Percentiles rank a stretch among this genome's conserved stretches.
These are phyloP conservation scores for Musa balbisiana DNA, from an alignment of 202 grass and related monocot species.

Conservation along the genomic window DNA sequence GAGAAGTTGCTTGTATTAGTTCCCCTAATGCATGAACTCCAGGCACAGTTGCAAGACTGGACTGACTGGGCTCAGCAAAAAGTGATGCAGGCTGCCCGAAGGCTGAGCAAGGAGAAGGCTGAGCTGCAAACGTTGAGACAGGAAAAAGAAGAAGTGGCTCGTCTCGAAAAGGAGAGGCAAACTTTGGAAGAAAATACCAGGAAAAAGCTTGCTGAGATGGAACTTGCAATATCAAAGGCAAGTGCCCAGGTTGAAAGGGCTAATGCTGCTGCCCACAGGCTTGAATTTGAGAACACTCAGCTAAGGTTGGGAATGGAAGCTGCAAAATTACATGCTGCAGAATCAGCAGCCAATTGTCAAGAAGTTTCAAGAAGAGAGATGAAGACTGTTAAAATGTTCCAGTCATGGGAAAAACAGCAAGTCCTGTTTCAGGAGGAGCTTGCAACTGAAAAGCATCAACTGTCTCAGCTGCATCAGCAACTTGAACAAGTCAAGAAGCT, in stretches of 20 bases:
- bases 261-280: conserved; percentile 52
- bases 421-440: conserved; percentile 62
- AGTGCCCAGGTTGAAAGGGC: conserved; percentile 61
- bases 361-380: conserved; percentile 72
- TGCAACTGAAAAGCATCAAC: conserved; percentile 47
- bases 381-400: conserved; percentile 64
- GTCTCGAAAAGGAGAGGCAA: conserved; percentile 63
- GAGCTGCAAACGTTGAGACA: conserved; percentile 68
- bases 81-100: conserved; percentile 83
- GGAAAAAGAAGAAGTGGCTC: conserved; percentile 60
- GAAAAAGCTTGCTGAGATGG: conserved; percentile 93
- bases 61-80: conserved; percentile 93
- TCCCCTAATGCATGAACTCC: conserved; percentile 65
- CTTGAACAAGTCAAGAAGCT: conserved; percentile 56
- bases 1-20: conserved; percentile 68
- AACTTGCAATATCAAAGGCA: conserved; percentile 69
- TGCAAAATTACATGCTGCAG: conserved; percentile 52
- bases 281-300: conserved; percentile 52
- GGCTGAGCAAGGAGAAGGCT: conserved; percentile 79
- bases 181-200: conserved; percentile 62
- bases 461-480: conserved; percentile 44
- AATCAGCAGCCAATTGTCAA: conserved; percentile 43
- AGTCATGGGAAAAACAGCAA: conserved; percentile 74
- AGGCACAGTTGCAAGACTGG: conserved; percentile 69
- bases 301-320: conserved; percentile 82